Conservation (phyloP, 2,329 filamentous ascomycete genomes). For the Aspergillus arachidicola region DNA sequence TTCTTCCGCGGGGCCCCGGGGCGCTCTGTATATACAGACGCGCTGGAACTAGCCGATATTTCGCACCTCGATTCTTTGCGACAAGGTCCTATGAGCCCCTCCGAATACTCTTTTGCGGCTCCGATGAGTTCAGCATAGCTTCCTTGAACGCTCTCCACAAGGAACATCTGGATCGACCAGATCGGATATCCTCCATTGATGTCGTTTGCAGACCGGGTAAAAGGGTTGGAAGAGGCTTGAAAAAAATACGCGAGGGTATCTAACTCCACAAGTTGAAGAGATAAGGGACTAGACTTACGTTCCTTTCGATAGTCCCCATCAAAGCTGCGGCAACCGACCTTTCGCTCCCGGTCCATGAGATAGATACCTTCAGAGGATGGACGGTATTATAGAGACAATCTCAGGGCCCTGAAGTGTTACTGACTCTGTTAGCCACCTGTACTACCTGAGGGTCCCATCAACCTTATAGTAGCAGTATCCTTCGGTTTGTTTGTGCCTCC, state of each 20-base stretch:
- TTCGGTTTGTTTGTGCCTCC: conserved; percentile 88
- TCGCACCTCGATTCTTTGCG: conserved; percentile 27
- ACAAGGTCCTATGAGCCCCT: conserved; percentile 59
- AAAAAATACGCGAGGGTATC: conserved; percentile 66
- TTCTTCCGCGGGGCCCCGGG: conserved; percentile 24
- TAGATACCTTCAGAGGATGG: conserved; percentile 84
- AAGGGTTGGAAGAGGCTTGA: conserved; percentile 73
- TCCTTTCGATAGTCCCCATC: conserved; percentile 66
- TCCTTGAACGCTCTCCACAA: conserved; percentile 70
- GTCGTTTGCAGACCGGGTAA: conserved; percentile 83
- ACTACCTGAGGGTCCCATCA: conserved; percentile 53
- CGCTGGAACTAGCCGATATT: conserved; percentile 10
- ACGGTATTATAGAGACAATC: conserved; percentile 53
- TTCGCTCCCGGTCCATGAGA: conserved; percentile 68
- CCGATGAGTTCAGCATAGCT: conserved; percentile 83
- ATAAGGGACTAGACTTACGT: conserved; percentile 7
- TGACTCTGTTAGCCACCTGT: conserved; percentile 55
- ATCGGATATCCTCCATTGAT: conserved; percentile 73
- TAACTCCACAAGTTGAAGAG: not conserved
- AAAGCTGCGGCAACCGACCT: conserved; percentile 66
- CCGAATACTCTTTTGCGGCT: conserved; percentile 89
- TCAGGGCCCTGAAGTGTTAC: conserved; percentile 6
- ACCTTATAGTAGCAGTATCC: conserved; percentile 88
- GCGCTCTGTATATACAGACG: conserved; percentile 28
- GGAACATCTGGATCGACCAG: conserved; percentile 57